Conservation (phyloP, 768 basidiomycete species). For the Suillus subaureus region DNA sequence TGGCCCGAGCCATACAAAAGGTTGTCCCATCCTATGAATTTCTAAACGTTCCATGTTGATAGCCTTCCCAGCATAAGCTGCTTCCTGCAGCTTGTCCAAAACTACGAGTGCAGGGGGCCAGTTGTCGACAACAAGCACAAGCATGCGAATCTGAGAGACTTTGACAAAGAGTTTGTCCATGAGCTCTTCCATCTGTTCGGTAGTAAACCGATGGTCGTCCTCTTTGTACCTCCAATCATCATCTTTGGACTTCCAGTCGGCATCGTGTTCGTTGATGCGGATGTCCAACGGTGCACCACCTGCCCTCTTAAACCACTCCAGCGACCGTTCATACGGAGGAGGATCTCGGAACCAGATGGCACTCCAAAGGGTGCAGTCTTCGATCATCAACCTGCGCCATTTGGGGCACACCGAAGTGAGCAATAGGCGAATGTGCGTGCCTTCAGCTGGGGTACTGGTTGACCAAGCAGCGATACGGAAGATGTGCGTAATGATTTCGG, state of each 20-base stretch:
- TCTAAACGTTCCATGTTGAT: slow-evolving; percentile 63
- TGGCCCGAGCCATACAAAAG: slow-evolving; percentile 47
- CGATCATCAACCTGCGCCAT: slow-evolving; percentile 53
- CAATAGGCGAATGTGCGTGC: slow-evolving; percentile 43
- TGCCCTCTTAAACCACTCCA: slow-evolving; percentile 60
- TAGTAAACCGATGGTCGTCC: slow-evolving; percentile 38
- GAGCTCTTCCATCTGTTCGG: slow-evolving; percentile 47
- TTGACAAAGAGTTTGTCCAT: slow-evolving; percentile 53
- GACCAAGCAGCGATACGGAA: slow-evolving; percentile 64
- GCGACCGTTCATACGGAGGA: slow-evolving; percentile 52
- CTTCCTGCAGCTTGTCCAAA: slow-evolving; percentile 48
- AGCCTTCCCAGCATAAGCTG: slow-evolving; percentile 35
- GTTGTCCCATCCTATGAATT: slow-evolving; percentile 57
- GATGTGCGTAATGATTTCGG: slow-evolving; percentile 66
- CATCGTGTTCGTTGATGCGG: slow-evolving; percentile 53
- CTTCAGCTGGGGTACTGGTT: slow-evolving; percentile 34
- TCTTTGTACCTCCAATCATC: slow-evolving; percentile 16
- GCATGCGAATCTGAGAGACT: slow-evolving; percentile 57
- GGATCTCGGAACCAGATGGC: slow-evolving; percentile 63
- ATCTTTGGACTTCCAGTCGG: slow-evolving; percentile 23
- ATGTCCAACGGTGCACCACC: slow-evolving; percentile 58
- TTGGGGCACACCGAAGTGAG: slow-evolving; percentile 62
- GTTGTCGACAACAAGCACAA: slow-evolving; percentile 58
- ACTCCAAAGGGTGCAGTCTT: slow-evolving; percentile 60
- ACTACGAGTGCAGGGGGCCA: slow-evolving; percentile 56